Evolutionary conservation across 371 early-diverging fungal species (phyloP), one percentile per base, ranked within the genome.

Genomic region (Mucor indicus): DNA sequence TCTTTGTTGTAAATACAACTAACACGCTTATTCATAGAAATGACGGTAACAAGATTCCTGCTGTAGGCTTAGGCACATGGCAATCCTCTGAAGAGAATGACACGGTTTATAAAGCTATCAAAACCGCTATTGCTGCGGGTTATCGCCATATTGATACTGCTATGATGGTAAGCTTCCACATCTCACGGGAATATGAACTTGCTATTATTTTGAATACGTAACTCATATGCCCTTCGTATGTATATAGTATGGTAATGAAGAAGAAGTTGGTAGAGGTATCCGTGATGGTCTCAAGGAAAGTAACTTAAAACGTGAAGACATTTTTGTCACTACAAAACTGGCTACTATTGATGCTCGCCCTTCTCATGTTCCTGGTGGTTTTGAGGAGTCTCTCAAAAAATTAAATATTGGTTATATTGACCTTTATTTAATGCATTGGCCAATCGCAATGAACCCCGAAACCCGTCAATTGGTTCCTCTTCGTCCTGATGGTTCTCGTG

Each of bases 281-380:
- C 66, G 61, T 20, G 67, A 77, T 24, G 59, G 75, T 16, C 80
- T 68, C 53, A 83, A 57, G 20, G 70, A 79, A 35, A 62, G 62
- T 25, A 60, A 58, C n/a, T 48, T 72, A 37, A 47, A 64, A 24
- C 81, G 95, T 38, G 62, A 81, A 35, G 80, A 91, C 22, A 50
- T 96, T 37, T 96, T 95, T 66, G 77, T 95, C 43, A 95, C 95
- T 15, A 88, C 90, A 60, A 96, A 98, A 75, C 73, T 98, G 78
- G 80, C 81, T 75, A 77, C 81, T 44, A 77, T 70, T 36, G 54
- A 64, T 46, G 75, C 73, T 41, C 62, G 70, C 17, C 77, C 80
- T 11, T 54, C 60, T 5, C 27, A 65, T 19, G 80, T 83, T 13
- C 54, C 62, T 4, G 59, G 78, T 44, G 81, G 57, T n/a, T 49